Evolutionary conservation across 495 filamentous ascomycete species (phyloP).

Genomic region (Lineolata rhizophorae): DNA sequence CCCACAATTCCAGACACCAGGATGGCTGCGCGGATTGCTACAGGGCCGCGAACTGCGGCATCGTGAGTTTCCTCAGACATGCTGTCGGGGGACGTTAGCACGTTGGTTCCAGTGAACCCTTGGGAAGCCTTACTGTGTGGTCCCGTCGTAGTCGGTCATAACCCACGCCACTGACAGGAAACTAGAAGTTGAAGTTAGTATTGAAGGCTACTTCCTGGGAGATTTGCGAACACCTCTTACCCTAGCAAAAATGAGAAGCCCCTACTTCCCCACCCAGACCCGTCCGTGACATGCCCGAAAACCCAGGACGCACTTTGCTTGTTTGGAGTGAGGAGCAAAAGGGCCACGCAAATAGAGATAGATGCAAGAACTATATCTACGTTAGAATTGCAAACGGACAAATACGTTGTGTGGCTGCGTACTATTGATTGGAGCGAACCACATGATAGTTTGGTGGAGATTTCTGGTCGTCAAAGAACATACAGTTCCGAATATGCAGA

Average conservation of each 20-base stretch:
- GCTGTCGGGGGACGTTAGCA: constrained; percentile 14
- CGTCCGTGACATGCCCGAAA: constrained; percentile 36
- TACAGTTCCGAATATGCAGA: constrained; percentile 35
- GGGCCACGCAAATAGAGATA: constrained; percentile 34
- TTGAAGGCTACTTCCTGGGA: too few relatives aligned
- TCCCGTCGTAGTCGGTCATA: constrained; percentile 60
- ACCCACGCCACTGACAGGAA: constrained; percentile 50
- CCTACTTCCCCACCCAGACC: constrained; percentile 37
- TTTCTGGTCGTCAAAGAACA: constrained; percentile 44
- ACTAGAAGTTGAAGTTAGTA: constrained; percentile 4
- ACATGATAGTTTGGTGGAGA: constrained; percentile 39
- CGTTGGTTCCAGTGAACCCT: constrained; percentile 1
- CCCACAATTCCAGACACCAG: constrained; percentile 42
- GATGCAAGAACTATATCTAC: constrained; percentile 14
- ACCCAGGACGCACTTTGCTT: constrained; percentile 38
- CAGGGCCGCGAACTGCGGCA: constrained; percentile 40
- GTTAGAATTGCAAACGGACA: background rate
- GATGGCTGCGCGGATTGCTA: constrained; percentile 41
- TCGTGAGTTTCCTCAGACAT: constrained; percentile 60
- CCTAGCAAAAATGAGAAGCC: constrained; percentile 52
- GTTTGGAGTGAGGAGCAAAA: constrained; percentile 34
- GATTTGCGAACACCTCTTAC: constrained; percentile 6
- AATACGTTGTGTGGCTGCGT: constrained; percentile 7
- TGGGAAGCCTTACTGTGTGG: constrained; percentile 34
- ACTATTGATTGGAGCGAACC: constrained; percentile 59